Percentiles rank a stretch among this genome's conserved stretches.
phyloP scores from a whole-genome alignment of 1,139 yeast genomes.

The Arxiozyma heterogenica region DNA sequence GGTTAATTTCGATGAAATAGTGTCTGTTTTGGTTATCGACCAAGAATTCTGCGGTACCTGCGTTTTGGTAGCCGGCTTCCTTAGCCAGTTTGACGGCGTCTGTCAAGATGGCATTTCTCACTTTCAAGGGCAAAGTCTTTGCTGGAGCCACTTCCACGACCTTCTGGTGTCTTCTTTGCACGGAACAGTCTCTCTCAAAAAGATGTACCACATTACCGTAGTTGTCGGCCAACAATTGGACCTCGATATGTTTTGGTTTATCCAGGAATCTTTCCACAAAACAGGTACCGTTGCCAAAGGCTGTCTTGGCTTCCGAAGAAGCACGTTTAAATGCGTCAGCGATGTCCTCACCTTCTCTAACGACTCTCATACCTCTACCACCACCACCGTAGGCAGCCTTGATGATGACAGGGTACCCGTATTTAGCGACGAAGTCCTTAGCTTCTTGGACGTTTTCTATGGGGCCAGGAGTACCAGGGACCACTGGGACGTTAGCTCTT shows the following conservation, averaged over 20 bases:
- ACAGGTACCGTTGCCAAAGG: slow-evolving; percentile 97
- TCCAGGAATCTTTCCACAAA: slow-evolving; percentile 92
- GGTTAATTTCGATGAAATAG: slow-evolving; percentile 96
- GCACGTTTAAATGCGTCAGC: slow-evolving; percentile 92
- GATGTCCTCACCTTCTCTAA: slow-evolving; percentile 89
- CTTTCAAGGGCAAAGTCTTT: slow-evolving; percentile 67
- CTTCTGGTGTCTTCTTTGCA: slow-evolving; percentile 98
- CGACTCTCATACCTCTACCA: slow-evolving; percentile 99
- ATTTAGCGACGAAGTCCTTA: slow-evolving; percentile 58
- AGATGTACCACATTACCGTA: slow-evolving; percentile 93
- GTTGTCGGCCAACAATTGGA: slow-evolving; percentile 87
- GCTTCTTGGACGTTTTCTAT: slow-evolving; percentile 78
- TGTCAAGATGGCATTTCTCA: slow-evolving; percentile 81
- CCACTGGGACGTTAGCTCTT: slow-evolving; percentile 78
- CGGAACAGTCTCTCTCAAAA: slow-evolving; percentile 97
- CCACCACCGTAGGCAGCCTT: slow-evolving; percentile 99
- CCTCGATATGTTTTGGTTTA: slow-evolving; percentile 96
- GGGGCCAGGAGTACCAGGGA: slow-evolving; percentile 98
- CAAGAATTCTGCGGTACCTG: slow-evolving; percentile 97
- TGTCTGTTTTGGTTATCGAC: slow-evolving; percentile 93
- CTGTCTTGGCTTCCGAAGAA: slow-evolving; percentile 83
- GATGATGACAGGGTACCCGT: slow-evolving; percentile 94
- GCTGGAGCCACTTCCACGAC: slow-evolving; percentile 99
- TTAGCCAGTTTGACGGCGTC: slow-evolving; percentile 92
- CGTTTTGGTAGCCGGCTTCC: slow-evolving; percentile 85